Base-by-base conservation (phyloP, 1,284 basidiomycete species). In the Malassezia sympodialis region DNA sequence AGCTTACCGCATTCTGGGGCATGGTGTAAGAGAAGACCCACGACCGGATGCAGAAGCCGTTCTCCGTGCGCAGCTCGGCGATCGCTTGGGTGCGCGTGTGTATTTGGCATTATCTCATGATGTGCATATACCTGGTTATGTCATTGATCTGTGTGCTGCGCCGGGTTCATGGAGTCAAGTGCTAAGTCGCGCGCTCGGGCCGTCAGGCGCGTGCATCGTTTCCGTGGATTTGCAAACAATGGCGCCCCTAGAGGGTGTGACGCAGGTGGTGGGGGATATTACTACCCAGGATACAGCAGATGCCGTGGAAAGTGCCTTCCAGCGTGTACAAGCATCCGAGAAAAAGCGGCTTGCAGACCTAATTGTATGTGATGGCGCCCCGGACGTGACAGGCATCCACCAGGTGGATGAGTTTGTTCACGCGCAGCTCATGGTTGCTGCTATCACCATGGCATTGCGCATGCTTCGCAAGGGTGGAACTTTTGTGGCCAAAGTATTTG, bases 341-440 rank as follows among this genome's bases (percentile, higher is more conserved):
- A 12, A 35, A 24, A 32, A 37, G n/a, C 35, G 31, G 4, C 21
- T 23, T 1, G 55, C 55, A n/a, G 78, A 81, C 53, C 69, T 82
- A 32, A 79, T 81, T 26, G 78, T 82, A 1, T 82, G 81, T 60
- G 81, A 82, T 58, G 81, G 81, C 8, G 81, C 81, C 15, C 80
- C 81, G 3, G 81, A 82, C 64, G 80, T 82, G 10, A 81, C 80
- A 4, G 81, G 81, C 23, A 75, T 82, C 0, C 80, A 81, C 58
- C 79, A 79, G 58, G 73, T 82, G 19, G 81, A 82, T 68, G 80
- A 80, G 27, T 80, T 80, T 58, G 76, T 81, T 5, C 81, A 82
- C 64, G 77, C 79, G 0, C 80, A 81, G 61, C 76, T 82, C 0
- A 69, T 82, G 1, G 73, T 80, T 12, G 79, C 80, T 14, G 80